Percentiles rank a stretch among this genome's conserved stretches.
These are phyloP conservation scores for Solanum hybrid DNA, from an alignment of 305 asterid genomes.

Conservation along the genomic window DNA sequence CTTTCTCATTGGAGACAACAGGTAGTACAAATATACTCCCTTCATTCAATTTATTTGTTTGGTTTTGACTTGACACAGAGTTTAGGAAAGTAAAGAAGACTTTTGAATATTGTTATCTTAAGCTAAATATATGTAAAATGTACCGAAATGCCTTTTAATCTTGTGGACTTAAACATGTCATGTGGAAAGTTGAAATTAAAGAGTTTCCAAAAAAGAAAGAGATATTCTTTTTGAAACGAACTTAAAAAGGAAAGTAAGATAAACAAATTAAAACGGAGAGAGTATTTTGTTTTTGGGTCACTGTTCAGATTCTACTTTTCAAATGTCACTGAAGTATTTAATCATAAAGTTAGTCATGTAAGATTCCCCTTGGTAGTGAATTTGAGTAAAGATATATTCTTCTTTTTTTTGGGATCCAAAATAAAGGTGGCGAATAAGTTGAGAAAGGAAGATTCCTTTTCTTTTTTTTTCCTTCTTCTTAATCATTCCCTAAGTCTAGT, in stretches of 20 bases:
- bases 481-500: not conserved
- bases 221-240: not conserved
- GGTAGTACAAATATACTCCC: slow-evolving; percentile 15
- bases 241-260: not conserved
- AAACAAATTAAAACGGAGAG: not conserved
- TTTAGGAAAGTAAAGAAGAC: not conserved
- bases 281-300: not conserved
- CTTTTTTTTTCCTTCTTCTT: not conserved
- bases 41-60: not conserved
- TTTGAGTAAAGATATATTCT: not conserved
- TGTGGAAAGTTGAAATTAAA: not conserved
- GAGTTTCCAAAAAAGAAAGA: not conserved
- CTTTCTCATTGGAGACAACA: slow-evolving; percentile 62
- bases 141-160: not conserved
- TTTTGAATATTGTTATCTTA: not conserved
- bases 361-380: not conserved
- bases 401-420: not conserved
- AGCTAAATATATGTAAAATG: not conserved
- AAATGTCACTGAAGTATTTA: not conserved
- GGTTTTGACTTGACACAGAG: not conserved
- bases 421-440: not conserved
- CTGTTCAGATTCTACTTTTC: not conserved
- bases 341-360: not conserved
- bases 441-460: not conserved
- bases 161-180: not conserved